Evolutionary conservation across 768 basidiomycete genomes (phyloP).

Genomic region (Hygrocybe coccinea): DNA sequence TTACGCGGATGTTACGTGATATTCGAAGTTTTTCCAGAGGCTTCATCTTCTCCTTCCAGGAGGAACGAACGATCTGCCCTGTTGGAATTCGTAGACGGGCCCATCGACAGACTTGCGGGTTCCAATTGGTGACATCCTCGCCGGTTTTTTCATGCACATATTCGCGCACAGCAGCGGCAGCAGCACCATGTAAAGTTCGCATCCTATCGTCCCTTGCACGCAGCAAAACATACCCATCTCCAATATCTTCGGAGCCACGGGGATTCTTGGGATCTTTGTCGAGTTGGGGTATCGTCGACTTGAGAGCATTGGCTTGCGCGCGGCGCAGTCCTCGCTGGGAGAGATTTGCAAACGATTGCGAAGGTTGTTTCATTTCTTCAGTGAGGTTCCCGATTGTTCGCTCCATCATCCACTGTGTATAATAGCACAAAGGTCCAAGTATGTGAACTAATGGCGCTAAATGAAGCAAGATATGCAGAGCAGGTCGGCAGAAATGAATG

Average conservation of each 20-base stretch:
- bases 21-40: background rate
- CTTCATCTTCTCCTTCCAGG: conserved; percentile 17
- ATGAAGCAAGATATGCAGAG: conserved; percentile 4
- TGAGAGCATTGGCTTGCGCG: conserved; percentile 1
- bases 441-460: background rate
- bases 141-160: background rate
- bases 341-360: conserved; percentile 4
- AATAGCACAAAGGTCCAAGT: background rate
- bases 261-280: conserved; percentile 9
- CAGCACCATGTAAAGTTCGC: background rate
- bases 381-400: conserved; percentile 4
- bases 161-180: conserved; percentile 17
- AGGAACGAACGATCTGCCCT: conserved; percentile 19
- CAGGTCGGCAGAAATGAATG: background rate
- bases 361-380: conserved; percentile 3
- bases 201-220: background rate
- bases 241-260: background rate
- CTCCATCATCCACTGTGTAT: conserved; percentile 3
- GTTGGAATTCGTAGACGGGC: conserved; percentile 19
- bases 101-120: conserved; percentile 17
- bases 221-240: conserved; percentile 1
- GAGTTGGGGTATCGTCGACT: background rate
- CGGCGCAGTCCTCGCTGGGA: background rate
- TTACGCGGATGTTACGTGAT: background rate
- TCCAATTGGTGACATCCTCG: conserved; percentile 8